Conservation (phyloP, 371 early-diverging fungal species). For the Rhizopus delemar region DNA sequence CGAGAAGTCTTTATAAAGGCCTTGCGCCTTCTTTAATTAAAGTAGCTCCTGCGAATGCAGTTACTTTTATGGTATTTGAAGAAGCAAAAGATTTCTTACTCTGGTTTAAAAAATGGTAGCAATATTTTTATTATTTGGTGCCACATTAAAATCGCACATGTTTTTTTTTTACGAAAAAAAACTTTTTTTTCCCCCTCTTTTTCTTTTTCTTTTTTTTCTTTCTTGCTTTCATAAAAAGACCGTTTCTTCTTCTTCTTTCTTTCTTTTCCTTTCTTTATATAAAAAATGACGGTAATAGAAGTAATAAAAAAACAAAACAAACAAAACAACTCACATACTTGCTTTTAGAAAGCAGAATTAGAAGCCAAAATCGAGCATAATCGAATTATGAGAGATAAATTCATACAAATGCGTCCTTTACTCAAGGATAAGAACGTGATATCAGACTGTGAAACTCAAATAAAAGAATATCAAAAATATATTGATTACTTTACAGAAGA, state of each 20-base stretch:
- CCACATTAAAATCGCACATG: constrained; percentile 20
- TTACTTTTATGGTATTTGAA: constrained; percentile 85
- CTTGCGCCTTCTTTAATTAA: constrained; percentile 65
- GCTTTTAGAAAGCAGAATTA: constrained; percentile 51
- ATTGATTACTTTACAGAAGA: constrained; percentile 81
- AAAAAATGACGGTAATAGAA: constrained; percentile 26
- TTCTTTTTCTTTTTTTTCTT: constrained; percentile 5
- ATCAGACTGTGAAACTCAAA: constrained; percentile 77
- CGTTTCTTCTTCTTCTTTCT: not conserved
- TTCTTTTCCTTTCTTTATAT: not conserved
- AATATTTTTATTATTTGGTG: constrained; percentile 10
- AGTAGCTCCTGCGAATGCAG: constrained; percentile 81
- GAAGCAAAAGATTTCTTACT: constrained; percentile 43
- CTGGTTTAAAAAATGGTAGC: constrained; percentile 15
- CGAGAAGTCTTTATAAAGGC: constrained; percentile 86
- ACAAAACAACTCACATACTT: constrained; percentile 1
- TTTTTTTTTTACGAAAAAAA: constrained; percentile 14
- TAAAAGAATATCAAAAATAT: constrained; percentile 78
- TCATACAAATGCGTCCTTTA: constrained; percentile 67
- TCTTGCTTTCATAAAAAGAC: not conserved
- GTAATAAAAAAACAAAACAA: not conserved
- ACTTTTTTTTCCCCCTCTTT: constrained; percentile 7
- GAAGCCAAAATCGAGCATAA: constrained; percentile 64
- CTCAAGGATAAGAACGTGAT: constrained; percentile 69
- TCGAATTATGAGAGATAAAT: constrained; percentile 67